phyloP scores from a whole-genome alignment of 345 rosid genomes.

The Salix exigua region DNA sequence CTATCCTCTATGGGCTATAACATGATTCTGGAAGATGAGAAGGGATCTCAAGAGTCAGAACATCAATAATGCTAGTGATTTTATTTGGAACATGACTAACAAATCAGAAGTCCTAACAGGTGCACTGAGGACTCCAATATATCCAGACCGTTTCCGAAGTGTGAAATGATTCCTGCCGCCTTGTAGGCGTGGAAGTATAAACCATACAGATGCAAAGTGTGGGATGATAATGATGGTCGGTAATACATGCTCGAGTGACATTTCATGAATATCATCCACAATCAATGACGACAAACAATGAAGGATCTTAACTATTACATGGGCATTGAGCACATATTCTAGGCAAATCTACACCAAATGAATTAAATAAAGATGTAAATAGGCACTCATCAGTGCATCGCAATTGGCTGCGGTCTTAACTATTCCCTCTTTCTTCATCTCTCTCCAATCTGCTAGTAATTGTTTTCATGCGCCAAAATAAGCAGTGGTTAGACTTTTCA shows the following conservation, averaged over 20 bases:
- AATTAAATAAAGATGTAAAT: too few species aligned
- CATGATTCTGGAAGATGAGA: background rate
- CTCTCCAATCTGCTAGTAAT: background rate
- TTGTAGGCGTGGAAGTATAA: background rate
- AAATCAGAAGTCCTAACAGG: background rate
- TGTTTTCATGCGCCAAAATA: background rate
- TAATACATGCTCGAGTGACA: background rate
- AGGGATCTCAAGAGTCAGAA: background rate
- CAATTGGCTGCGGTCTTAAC: background rate
- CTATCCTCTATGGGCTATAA: background rate
- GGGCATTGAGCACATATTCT: background rate
- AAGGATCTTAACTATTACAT: background rate
- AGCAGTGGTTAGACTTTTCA: background rate
- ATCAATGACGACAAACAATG: background rate
- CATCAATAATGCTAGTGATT: background rate
- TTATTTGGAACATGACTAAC: background rate
- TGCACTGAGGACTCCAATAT: background rate
- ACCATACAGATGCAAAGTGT: background rate
- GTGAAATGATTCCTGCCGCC: background rate
- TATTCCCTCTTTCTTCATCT: background rate
- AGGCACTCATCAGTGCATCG: too few species aligned
- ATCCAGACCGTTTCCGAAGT: background rate
- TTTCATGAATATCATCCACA: background rate
- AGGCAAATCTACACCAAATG: too few species aligned
- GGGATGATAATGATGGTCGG: background rate